Evolutionary conservation across 2,329 filamentous ascomycete genomes (phyloP).

Genomic region (Tolypocladium capitatum): DNA sequence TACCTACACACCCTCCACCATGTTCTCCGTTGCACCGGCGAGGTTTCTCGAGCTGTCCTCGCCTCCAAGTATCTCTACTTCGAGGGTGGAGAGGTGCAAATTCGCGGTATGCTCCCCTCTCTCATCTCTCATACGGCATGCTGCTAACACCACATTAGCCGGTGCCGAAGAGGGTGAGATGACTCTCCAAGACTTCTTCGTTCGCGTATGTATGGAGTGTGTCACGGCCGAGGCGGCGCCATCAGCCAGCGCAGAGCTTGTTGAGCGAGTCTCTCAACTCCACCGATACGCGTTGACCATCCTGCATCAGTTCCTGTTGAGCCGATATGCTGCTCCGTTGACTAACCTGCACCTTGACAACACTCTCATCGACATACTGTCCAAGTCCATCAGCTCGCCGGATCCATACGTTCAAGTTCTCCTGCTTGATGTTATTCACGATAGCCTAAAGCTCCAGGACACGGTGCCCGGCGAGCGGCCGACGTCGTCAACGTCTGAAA

Average conservation of each 20-base stretch:
- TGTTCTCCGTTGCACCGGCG: constrained; percentile 52
- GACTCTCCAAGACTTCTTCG: constrained; percentile 54
- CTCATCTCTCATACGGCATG: neutral
- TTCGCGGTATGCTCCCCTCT: constrained; percentile 33
- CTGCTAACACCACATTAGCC: constrained; percentile 22
- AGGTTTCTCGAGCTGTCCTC: constrained; percentile 57
- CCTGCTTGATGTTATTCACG: constrained; percentile 65
- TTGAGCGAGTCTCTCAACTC: constrained; percentile 45
- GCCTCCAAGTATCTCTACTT: constrained; percentile 40
- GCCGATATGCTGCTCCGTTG: constrained; percentile 45
- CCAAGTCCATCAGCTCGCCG: constrained; percentile 42
- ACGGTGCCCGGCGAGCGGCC: constrained; percentile 24
- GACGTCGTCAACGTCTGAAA: constrained; percentile 32
- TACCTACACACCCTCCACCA: constrained; percentile 64
- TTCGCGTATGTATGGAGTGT: constrained; percentile 52
- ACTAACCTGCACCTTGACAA: constrained; percentile 56
- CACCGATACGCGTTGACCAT: constrained; percentile 59
- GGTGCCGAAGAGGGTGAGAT: constrained; percentile 39
- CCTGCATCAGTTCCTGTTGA: constrained; percentile 55
- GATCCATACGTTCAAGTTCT: constrained; percentile 65
- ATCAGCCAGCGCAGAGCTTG: constrained; percentile 12
- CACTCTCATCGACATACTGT: constrained; percentile 55
- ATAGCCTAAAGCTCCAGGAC: constrained; percentile 54
- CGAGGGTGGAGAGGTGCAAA: constrained; percentile 16
- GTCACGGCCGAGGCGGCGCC: constrained; percentile 23